Evolutionary conservation across 257 asterid species (phyloP).

Genomic region (Thymus quinquecostatus): DNA sequence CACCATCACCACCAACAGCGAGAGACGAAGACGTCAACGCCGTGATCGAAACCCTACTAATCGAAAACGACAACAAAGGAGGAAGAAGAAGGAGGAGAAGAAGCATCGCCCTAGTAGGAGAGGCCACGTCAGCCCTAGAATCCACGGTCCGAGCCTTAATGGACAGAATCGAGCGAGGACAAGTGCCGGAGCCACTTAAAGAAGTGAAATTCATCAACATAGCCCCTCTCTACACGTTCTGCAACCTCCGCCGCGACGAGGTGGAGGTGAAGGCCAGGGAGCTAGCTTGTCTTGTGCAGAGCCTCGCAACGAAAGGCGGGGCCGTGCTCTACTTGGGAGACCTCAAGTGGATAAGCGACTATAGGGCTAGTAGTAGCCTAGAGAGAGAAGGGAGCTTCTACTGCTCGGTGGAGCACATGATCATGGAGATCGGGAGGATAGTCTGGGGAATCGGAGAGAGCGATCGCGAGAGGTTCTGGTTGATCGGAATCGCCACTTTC

Average conservation of each 20-base stretch:
- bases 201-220: slow-evolving; percentile 63
- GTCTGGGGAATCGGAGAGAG: slow-evolving; percentile 50
- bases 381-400: slow-evolving; percentile 48
- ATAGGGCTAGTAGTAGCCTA: slow-evolving; percentile 34
- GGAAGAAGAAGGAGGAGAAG: slow-evolving; percentile 29
- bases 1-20: slow-evolving; percentile 10
- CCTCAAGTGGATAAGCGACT: slow-evolving; percentile 77
- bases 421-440: slow-evolving; percentile 72
- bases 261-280: slow-evolving; percentile 70
- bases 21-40: slow-evolving; percentile 54
- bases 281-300: slow-evolving; percentile 51
- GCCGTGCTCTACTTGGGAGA: slow-evolving; percentile 74
- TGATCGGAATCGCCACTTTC: slow-evolving; percentile 79
- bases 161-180: slow-evolving; percentile 56
- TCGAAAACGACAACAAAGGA: too few species aligned
- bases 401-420: slow-evolving; percentile 81
- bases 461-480: slow-evolving; percentile 62
- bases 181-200: slow-evolving; percentile 49
- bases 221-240: slow-evolving; percentile 57
- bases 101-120: slow-evolving; percentile 68
- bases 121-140: slow-evolving; percentile 49
- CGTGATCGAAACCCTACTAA: slow-evolving; percentile 45
- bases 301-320: slow-evolving; percentile 63
- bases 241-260: slow-evolving; percentile 57
- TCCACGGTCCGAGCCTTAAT: slow-evolving; percentile 52